A percentile compares a stretch with the other conserved stretches of the same genome.
phyloP scores from a whole-genome alignment of 176 grass and related monocot species.

The Paspalum notatum region DNA sequence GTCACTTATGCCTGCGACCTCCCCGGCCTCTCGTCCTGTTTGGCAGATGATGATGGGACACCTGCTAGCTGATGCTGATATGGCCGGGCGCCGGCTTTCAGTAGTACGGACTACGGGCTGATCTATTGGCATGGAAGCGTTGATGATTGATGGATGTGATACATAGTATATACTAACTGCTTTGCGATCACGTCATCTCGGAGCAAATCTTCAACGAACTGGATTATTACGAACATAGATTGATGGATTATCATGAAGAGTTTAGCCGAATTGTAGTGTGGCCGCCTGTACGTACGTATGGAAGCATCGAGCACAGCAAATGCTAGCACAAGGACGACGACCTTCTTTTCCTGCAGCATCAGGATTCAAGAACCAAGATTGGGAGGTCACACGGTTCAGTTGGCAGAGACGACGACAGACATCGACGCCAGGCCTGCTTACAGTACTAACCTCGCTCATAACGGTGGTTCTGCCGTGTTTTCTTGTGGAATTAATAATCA shows the following conservation, averaged over 20 bases:
- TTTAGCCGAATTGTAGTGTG: neutral
- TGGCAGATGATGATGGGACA: conserved; percentile 37
- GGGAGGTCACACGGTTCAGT: neutral
- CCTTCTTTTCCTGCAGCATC: neutral
- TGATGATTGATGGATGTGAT: neutral
- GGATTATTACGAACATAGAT: neutral
- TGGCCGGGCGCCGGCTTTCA: neutral
- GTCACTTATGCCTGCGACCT: neutral
- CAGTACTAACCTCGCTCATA: neutral
- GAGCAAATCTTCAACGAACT: neutral
- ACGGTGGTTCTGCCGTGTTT: no score
- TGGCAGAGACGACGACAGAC: neutral
- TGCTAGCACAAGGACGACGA: no score
- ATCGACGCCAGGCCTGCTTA: neutral
- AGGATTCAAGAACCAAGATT: no score
- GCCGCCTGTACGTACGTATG: neutral
- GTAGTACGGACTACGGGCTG: neutral
- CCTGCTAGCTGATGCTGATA: conserved; percentile 2
- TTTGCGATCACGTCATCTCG: neutral
- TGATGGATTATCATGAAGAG: neutral
- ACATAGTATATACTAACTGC: no score
- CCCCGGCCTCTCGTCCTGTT: neutral
- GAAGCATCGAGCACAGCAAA: no score
- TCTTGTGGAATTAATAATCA: neutral
- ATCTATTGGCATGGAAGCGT: no score